Conservation (phyloP, 139 green algal genomes). For the Chlamydomonas schloesseri region DNA sequence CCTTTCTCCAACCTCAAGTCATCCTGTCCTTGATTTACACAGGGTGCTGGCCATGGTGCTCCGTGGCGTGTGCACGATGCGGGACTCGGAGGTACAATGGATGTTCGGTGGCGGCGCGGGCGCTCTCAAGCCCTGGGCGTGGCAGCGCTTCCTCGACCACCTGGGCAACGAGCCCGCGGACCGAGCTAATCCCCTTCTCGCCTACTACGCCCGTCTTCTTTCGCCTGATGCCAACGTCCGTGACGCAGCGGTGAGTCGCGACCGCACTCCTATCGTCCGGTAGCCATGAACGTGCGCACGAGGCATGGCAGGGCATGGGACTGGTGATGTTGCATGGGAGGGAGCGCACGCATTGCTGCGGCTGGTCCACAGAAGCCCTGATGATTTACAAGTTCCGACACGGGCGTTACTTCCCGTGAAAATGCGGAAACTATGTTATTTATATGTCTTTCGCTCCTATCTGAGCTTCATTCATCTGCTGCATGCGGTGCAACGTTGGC, state of each 20-base stretch:
- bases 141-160: slow-evolving; percentile 52
- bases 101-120: slow-evolving; percentile 69
- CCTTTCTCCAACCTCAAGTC: background rate
- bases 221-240: slow-evolving; percentile 29
- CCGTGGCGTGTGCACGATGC: slow-evolving; percentile 81
- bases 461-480: slow-evolving; percentile 61
- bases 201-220: slow-evolving; percentile 63
- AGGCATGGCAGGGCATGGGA: too few species aligned
- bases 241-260: slow-evolving; percentile 60
- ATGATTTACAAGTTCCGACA: slow-evolving; percentile 55
- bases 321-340: too few species aligned
- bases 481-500: too few species aligned
- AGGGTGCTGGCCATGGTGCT: slow-evolving; percentile 70
- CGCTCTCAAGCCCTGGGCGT: slow-evolving; percentile 60
- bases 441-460: slow-evolving; percentile 66
- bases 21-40: background rate
- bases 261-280: too few species aligned
- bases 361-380: too few species aligned
- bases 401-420: slow-evolving; percentile 26
- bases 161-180: slow-evolving; percentile 49
- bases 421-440: slow-evolving; percentile 35
- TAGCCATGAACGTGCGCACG: too few species aligned
- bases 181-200: slow-evolving; percentile 47
- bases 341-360: too few species aligned
- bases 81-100: slow-evolving; percentile 76